phyloP scores from a whole-genome alignment of 1,284 basidiomycete genomes.

The Cutaneotrichosporon sp. region DNA sequence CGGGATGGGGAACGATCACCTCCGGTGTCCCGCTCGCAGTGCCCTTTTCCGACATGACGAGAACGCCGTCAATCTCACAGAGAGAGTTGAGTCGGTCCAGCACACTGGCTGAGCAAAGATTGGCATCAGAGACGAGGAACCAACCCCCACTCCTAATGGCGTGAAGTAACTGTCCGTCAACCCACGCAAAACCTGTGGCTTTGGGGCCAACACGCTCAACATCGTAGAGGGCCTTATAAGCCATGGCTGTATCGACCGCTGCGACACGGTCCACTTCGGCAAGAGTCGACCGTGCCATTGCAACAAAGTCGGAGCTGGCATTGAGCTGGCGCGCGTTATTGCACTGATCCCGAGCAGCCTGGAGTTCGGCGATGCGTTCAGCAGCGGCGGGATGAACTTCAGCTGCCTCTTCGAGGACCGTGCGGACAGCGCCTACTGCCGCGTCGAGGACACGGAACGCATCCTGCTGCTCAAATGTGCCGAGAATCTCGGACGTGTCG shows the following conservation, averaged over 20 bases:
- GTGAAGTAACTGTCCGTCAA: conserved; percentile 86
- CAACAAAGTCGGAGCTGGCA: conserved; percentile 12
- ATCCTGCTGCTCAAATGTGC: conserved; percentile 90
- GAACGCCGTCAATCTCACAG: conserved; percentile 76
- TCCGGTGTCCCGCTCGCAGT: conserved; percentile 65
- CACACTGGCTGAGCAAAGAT: conserved; percentile 91
- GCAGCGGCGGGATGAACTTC: conserved; percentile 20
- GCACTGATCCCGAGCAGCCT: conserved; percentile 19
- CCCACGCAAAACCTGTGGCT: conserved; percentile 74
- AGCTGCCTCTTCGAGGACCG: conserved; percentile 18
- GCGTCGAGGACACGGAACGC: conserved; percentile 24
- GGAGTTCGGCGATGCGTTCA: conserved; percentile 13
- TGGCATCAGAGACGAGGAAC: conserved; percentile 89
- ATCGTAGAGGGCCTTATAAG: conserved; percentile 6
- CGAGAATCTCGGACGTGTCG: conserved; percentile 90
- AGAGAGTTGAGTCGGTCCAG: conserved; percentile 95
- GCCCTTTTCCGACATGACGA: conserved; percentile 86
- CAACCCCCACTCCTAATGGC: conserved; percentile 85
- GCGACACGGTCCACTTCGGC: conserved; percentile 18
- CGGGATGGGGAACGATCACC: conserved; percentile 71
- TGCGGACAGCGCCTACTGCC: conserved; percentile 10
- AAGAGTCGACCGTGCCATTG: conserved; percentile 9
- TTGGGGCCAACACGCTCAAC: conserved; percentile 48
- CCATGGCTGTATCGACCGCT: conserved; percentile 30
- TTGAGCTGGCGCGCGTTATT: conserved; percentile 14